Base-by-base conservation (phyloP, 805 yeast species). In the Kodamaea laetipori region DNA sequence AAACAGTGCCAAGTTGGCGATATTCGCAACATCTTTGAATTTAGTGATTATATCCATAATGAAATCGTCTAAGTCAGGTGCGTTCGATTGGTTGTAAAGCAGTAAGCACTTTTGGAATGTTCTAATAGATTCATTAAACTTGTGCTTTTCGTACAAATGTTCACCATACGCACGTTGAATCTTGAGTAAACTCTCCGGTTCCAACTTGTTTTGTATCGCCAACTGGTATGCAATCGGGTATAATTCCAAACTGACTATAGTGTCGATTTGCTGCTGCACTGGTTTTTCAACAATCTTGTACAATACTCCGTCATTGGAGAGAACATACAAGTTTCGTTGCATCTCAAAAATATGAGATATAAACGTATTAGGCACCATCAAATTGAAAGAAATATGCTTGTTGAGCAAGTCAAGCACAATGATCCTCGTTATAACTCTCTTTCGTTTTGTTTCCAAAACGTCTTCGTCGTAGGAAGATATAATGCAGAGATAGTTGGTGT, bases 1-100 rank as follows among this genome's bases (percentile, higher is more conserved):
- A 50, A 84, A 90, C 32, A 69, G 68, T 0, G 88, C 75, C 53
- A 90, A 64, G 46, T 78, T 78, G 21, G 71, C 67, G 1, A 88
- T 85, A 45, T 84, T 83, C 5, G 86, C 80, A 15, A 89, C 83
- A 47, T 84, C 95, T 50, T 85, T 82, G 60, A 84, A 88, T 54
- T 84, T 83, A 33, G 87, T 78, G 13, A 92, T 86, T 3, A 90
- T 80, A 46, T 82, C 86, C 58, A 92, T 86, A 2, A 90, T 55
- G 38, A 66, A 66, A 38, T 66, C 69, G 32, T 66, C 69, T 25
- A 64, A 33, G 12, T 33, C 26, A n/a, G 37, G 23, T n/a, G 57
- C 59, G 6, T 51, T 43, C 1, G 50, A 53, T 4, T 46, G 46
- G 3, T 48, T 48, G 31, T 56, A 58, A 9, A 63, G 53, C 5